Percentiles rank a stretch among this genome's conserved stretches.
These are phyloP conservation scores for Diaporthe australafricana DNA, from an alignment of 2,329 filamentous ascomycete genomes.

Conservation along the genomic window DNA sequence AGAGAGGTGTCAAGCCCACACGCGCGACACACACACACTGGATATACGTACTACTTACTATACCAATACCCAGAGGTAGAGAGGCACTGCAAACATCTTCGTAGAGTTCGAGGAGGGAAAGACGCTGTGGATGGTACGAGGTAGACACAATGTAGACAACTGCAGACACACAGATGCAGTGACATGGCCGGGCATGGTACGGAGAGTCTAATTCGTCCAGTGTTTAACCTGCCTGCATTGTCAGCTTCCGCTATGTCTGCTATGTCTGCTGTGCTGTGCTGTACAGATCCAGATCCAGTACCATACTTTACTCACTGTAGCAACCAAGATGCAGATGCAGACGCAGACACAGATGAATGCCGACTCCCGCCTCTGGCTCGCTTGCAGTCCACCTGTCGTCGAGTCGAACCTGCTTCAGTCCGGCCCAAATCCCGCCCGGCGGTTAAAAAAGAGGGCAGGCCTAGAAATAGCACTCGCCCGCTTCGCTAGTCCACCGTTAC, in stretches of 20 bases:
- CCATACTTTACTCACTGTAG: not conserved
- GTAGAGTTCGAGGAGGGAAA: not conserved
- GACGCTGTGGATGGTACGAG: not conserved
- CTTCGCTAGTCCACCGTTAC: not conserved
- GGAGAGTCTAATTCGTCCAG: too few relatives aligned
- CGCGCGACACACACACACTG: not conserved
- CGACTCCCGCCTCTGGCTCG: constrained; percentile 22
- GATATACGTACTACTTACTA: not conserved
- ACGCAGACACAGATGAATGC: constrained; percentile 4
- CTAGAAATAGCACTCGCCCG: constrained; percentile 18
- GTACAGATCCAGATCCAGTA: not conserved
- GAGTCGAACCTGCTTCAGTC: not conserved
- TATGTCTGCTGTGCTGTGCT: not conserved
- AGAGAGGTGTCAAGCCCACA: constrained; percentile 23
- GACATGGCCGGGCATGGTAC: too few relatives aligned
- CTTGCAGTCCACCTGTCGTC: constrained; percentile 1
- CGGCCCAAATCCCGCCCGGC: not conserved
- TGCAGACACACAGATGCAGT: too few relatives aligned
- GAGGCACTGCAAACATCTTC: not conserved
- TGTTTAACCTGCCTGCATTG: not conserved
- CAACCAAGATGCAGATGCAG: not conserved
- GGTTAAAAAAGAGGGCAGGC: constrained; percentile 24
- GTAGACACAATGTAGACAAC: not conserved
- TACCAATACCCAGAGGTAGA: too few relatives aligned
- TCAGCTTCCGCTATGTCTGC: not conserved